A percentile compares a stretch with the other conserved stretches of the same genome.
These are phyloP conservation scores for Ruellia speciosa DNA, from an alignment of 305 asterid genomes.

Conservation along the genomic window DNA sequence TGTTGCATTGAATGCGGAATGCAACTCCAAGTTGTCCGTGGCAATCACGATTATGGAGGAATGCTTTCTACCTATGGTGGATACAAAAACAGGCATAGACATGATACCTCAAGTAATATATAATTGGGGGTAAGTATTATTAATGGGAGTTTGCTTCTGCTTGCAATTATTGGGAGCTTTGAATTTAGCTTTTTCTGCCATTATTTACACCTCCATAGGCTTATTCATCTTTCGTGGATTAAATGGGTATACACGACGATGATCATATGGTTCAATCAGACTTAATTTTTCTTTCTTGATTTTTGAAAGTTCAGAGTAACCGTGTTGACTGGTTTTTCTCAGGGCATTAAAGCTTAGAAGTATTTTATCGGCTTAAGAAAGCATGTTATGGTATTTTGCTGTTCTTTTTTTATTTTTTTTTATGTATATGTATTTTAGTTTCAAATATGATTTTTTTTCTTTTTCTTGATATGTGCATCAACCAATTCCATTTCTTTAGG, in stretches of 20 bases:
- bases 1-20: slow-evolving; percentile 69
- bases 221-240: background rate
- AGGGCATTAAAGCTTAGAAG: background rate
- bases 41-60: slow-evolving; percentile 61
- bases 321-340: background rate
- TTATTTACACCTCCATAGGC: background rate
- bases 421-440: no score
- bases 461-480: background rate
- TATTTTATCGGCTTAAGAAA: background rate
- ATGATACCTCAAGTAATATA: slow-evolving; percentile 60
- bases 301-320: background rate
- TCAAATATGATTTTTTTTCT: background rate
- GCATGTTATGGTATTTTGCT: no score
- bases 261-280: background rate
- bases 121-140: slow-evolving; percentile 79
- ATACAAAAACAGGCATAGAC: slow-evolving; percentile 49
- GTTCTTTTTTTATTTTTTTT: no score
- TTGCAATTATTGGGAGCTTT: background rate
- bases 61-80: slow-evolving; percentile 62
- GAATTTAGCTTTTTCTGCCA: background rate
- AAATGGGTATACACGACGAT: background rate
- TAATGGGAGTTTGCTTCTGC: slow-evolving; percentile 8
- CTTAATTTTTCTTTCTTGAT: background rate
- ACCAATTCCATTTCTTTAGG: background rate
- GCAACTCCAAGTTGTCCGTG: slow-evolving; percentile 63